Base-by-base conservation (phyloP, 805 yeast species). In the Blastobotrys parvus region DNA sequence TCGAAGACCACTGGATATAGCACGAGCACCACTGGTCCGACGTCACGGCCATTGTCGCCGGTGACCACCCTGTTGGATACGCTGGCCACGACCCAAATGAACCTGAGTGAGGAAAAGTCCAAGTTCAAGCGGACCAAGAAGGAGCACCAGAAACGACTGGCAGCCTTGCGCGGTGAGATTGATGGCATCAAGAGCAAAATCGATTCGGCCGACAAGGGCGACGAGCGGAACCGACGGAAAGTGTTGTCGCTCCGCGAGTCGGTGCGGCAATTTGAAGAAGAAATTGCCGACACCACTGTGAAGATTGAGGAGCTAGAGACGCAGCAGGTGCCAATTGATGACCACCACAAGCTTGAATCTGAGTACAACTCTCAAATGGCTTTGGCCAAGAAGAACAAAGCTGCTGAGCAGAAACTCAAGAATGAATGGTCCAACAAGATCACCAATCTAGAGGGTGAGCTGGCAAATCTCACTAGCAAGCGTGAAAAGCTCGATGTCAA, bases 1-100 rank as follows among this genome's bases (percentile, higher is more conserved):
- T 15, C 35, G 10, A 17, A 23, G 33, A 11, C 17, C 22, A n/a
- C n/a, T n/a, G 7, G 27, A 13, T 36, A 10, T 4, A 17, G 20
- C 16, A 29, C 17, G 13, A 17, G 16, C 20, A 29, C 15, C 15
- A 35, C 51, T 30, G 42, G 55, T 21, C 44, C 52, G 18, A 53
- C 57, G 4, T 51, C 56, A 2, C 45, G 70, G 20, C 68, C 72
- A 30, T 57, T 69, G 20, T 70, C 84, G 1, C 87, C 89, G 0
- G 62, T 80, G 36, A 69, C 76, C 1, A 81, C 88, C 1, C 62
- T 81, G 32, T 76, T 80, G 50, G 80, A 77, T 51, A 77, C 83
- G 17, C 73, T 80, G 29, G 69, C 77, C 27, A 78, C 86, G 0
- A 78, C 86, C 0, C 75, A 77, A 49, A 74, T 75, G 19, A 75